Evolutionary conservation across 805 yeast genomes (phyloP), one percentile per base, ranked within the genome.

Genomic region (Ogataea pignaliae): DNA sequence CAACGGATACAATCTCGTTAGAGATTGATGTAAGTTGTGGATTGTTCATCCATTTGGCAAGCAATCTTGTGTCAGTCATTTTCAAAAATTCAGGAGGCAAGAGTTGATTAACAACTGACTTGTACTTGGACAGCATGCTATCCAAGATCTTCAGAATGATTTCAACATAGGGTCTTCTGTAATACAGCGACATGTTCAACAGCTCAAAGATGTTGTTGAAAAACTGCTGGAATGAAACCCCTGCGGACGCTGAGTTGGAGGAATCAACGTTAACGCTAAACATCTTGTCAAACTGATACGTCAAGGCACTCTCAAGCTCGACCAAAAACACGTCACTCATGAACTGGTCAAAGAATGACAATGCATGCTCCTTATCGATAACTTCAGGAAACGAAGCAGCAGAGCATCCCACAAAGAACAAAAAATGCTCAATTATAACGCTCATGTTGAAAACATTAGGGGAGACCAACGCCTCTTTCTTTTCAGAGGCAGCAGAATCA

Each of bases 391-490:
- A 60, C 4, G 73, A 55, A 2, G 71, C 54, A 10, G 71, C 66
- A 1, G 85, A 67, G 1, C 86, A 81, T 37, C 85, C 81, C 21
- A 80, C 69, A 56, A 87, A 88, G 11, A 80, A 65, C 39, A 88
- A 70, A 33, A 88, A 79, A 33, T 86, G 82, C 45, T 85, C 96
- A 39, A 88, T 63, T 13, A 89, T 75, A 5, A 85, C 74, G 51
- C 90, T 75, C 83, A 90, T 87, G 55, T 89, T 88, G 63, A 85
- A 81, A 13, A 88, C 74, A 55, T 80, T 81, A 2, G 88, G 80
- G 0, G 81, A 79, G 2, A 86, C 85, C 33, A 88, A 63, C 3
- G 81, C 73, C 47, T 83, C 81, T 42, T 83, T 82, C 52, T 76
- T 74, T 17, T 79, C 70, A 46, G 46, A 26, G 3, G 76, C 68